These are phyloP conservation scores for Aspergillus calidoustus DNA, from an alignment of 2,329 filamentous ascomycete genomes.

Conservation along the genomic window DNA sequence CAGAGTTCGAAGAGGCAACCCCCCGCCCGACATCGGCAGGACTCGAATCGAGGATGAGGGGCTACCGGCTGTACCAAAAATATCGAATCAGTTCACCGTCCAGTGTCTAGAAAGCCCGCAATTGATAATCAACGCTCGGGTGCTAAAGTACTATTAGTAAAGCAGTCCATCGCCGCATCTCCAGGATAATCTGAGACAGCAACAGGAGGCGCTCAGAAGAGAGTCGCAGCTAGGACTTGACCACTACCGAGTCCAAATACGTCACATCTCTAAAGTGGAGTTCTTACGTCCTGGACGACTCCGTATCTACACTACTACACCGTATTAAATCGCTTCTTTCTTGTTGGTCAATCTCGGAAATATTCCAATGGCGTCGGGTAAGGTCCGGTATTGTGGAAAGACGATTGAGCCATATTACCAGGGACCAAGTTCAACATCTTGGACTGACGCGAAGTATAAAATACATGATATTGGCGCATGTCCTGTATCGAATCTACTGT, in stretches of 20 bases:
- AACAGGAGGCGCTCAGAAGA: not conserved
- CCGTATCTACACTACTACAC: not conserved
- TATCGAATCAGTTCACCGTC: not conserved
- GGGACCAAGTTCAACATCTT: not conserved
- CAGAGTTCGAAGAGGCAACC: not conserved
- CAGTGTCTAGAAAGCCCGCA: slow-evolving; percentile 14
- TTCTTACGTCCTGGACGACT: not conserved
- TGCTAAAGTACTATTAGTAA: not conserved
- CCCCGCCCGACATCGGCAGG: slow-evolving; percentile 22
- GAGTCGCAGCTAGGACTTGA: not conserved
- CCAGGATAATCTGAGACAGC: not conserved
- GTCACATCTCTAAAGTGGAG: not conserved
- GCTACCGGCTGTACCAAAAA: not conserved
- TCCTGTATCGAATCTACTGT: not conserved
- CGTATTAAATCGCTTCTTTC: not conserved
- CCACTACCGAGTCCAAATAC: not conserved
- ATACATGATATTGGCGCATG: not conserved
- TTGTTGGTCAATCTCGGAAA: not conserved
- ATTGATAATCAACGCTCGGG: slow-evolving; percentile 25
- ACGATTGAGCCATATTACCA: not conserved
- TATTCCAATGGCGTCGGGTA: not conserved
- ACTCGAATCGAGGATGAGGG: not conserved
- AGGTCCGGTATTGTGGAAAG: not conserved
- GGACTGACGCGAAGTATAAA: not conserved
- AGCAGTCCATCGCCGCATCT: not conserved